A percentile compares a stretch with the other conserved stretches of the same genome.
phyloP scores from a whole-genome alignment of 2,329 filamentous ascomycete species.

The Colletotrichum scovillei region DNA sequence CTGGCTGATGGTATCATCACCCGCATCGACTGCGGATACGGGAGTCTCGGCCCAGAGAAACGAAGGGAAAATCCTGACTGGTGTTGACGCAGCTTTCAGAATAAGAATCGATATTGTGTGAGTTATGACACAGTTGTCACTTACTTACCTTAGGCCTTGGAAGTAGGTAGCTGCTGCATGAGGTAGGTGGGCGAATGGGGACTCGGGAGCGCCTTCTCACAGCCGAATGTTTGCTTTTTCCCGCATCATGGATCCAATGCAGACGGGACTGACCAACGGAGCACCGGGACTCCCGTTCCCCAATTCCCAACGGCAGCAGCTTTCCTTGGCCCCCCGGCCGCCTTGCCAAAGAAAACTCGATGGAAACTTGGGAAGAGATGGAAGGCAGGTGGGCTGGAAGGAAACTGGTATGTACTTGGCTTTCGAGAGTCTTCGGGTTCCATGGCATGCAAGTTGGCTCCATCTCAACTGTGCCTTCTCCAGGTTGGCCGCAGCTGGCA shows the following conservation, averaged over 20 bases:
- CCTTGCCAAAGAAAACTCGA: not conserved
- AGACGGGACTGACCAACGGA: too few relatives aligned
- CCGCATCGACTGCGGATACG: not conserved
- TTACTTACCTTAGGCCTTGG: not conserved
- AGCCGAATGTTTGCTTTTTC: slow-evolving; percentile 22
- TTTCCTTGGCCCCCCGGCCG: not conserved
- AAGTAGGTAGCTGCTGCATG: not conserved
- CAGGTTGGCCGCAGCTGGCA: not conserved
- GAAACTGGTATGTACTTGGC: not conserved
- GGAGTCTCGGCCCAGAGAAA: not conserved
- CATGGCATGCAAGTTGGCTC: not conserved
- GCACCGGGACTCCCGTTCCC: too few relatives aligned
- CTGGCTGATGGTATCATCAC: slow-evolving; percentile 24
- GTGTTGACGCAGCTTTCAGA: not conserved
- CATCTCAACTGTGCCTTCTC: not conserved
- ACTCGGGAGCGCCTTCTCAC: slow-evolving; percentile 5
- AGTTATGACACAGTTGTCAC: too few relatives aligned
- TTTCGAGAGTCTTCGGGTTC: not conserved
- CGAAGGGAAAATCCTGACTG: slow-evolving; percentile 2
- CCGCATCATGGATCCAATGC: slow-evolving; percentile 10
- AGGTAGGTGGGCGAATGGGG: slow-evolving; percentile 1
- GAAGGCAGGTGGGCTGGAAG: not conserved
- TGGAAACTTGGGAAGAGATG: not conserved
- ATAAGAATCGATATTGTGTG: not conserved
- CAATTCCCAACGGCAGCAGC: not conserved